Base-by-base conservation (phyloP, 2,329 filamentous ascomycete species). In the Pseudogymnoascus pannorum region DNA sequence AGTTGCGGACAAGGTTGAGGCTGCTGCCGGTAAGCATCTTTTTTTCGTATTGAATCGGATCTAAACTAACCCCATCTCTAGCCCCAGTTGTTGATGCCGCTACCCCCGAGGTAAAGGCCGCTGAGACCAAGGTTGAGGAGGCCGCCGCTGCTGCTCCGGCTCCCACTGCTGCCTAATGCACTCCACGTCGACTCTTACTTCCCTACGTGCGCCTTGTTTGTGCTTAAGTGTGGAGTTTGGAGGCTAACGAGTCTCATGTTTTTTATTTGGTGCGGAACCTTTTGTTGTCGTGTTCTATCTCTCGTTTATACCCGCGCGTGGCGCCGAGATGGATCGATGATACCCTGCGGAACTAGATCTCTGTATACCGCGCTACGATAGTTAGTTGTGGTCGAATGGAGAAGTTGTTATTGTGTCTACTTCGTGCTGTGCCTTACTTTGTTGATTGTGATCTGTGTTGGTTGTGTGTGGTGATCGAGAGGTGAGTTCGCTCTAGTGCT, bases 81-180 rank as follows among this genome's bases (percentile, higher is more conserved):
- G 58, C 35, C 26, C 58, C 38, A 40, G 36, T 29, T 16, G n/a
- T 35, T n/a, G 33, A 24, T 7, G 35, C 62, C 9, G 64, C 42
- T 16, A 48, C 57, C 14, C 70, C 22, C 48, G 40, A 60, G 42
- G 22, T 60, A 12, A 18, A 59, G 26, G 29, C 61, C 14, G 26
- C 61, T 59, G 65, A 67, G 65, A 57, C 59, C 42, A 66, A 66
- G 14, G 58, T 59, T 9, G 62, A 65, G 61, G 62, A 44, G 60
- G 22, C 14, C 24, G 58, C 14, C 51, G 35, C 33, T 59, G 51
- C 57, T 44, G 14, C 33, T 20, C 35, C 60, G 61, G 63, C 64
- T 51, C 61, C 64, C 14, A 24, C 61, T 14, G 59, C 57, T 29
- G 60, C 44, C n/a, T 54, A 54, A 31, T 54, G 44, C 44, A 31